Percentiles rank a stretch among this genome's conserved stretches.
Evolutionary conservation across 2,329 filamentous ascomycete genomes (phyloP).

Genomic region (Ophiosphaerella korrae): DNA sequence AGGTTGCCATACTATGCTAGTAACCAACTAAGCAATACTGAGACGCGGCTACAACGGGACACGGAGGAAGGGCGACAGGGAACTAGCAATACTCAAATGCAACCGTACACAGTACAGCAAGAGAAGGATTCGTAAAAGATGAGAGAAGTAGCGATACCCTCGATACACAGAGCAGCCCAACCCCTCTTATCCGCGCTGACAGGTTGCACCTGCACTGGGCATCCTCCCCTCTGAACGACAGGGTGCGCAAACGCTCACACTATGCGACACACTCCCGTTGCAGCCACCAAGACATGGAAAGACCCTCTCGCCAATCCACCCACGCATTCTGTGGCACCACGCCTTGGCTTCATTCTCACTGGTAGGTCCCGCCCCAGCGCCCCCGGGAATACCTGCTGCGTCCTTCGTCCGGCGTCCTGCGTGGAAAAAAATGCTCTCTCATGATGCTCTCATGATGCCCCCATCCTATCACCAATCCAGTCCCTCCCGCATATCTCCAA

Average conservation of each 20-base stretch:
- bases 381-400: background rate
- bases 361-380: background rate
- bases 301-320: background rate
- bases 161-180: conserved; percentile 1
- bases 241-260: conserved; percentile 10
- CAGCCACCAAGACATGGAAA: conserved; percentile 3
- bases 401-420: no score
- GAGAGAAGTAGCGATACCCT: background rate
- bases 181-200: conserved; percentile 12
- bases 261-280: conserved; percentile 12
- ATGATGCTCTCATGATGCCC: background rate
- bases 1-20: background rate
- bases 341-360: background rate
- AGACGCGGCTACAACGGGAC: background rate
- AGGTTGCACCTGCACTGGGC: conserved; percentile 3
- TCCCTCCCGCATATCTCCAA: no score
- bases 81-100: background rate
- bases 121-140: background rate
- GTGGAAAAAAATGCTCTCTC: background rate
- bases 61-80: background rate
- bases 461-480: background rate
- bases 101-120: background rate
- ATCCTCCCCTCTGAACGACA: conserved; percentile 3
- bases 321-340: background rate
- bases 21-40: background rate